Base-by-base conservation (phyloP, 805 yeast species). In the Saccharomycopsis sp. region DNA sequence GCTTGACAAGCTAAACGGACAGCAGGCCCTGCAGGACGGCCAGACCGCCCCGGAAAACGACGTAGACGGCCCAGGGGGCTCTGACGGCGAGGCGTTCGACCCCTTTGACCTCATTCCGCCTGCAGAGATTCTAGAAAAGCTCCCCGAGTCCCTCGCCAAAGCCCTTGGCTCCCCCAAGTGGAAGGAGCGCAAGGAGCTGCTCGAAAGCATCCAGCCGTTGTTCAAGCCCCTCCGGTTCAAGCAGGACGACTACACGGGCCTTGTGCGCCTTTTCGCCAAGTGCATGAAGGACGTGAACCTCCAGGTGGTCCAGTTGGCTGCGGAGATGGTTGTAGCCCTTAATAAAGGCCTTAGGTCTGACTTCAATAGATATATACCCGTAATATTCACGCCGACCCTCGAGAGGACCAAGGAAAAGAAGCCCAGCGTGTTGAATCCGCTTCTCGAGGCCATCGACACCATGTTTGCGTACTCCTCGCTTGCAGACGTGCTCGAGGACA, bases 341-440 rank as follows among this genome's bases (percentile, higher is more conserved):
- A 87, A 89, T 1, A 77, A 76, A 34, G 96, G 96, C 1, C 73
- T 94, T 52, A 76, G 84, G 57, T 63, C 68, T 1, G 74, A 73
- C 3, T 89, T 89, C 66, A 76, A 73, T 21, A 78, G 74, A 60
- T 86, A 87, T 68, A 78, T 75, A 50, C 59, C 74, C 0, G 64
- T 77, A 1, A 78, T 89, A 1, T 73, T 89, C 24, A 70, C 72
- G 1, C 84, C 94, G 0, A 70, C 88, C 58, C 70, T 94, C 50
- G 97, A 90, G 63, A 79, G 97, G 64, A 81, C 89, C 14, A 91
- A 90, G 67, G 99, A 94, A 68, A 91, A 88, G 74, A 92, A 92
- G 66, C 84, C 80, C 24, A 74, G 85, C 2, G 94, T 90, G 0
- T 74, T 87, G 1, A 91, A 85, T 23, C 86, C 94, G 0, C 73